phyloP scores from a whole-genome alignment of 495 filamentous ascomycete species.

The Staphylotrichum longicolle region DNA sequence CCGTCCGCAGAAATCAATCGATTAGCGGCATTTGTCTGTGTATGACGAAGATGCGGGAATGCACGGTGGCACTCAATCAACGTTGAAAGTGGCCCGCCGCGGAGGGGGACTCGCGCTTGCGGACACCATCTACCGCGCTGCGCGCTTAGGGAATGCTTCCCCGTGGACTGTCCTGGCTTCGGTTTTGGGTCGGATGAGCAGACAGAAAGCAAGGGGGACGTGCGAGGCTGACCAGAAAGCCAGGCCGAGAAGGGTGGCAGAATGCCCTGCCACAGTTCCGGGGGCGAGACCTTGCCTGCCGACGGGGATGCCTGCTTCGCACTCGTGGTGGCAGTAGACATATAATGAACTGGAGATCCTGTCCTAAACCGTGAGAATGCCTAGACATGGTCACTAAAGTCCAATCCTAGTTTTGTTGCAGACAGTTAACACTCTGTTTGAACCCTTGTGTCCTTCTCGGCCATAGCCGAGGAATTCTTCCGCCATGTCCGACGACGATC shows the following conservation, averaged over 20 bases:
- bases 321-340: not conserved
- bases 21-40: too few relatives aligned
- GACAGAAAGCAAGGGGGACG: not conserved
- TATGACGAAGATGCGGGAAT: too few relatives aligned
- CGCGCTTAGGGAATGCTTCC: not conserved
- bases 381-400: too few relatives aligned
- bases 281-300: not conserved
- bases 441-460: too few relatives aligned
- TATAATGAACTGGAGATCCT: too few relatives aligned
- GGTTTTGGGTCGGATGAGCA: not conserved
- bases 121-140: not conserved
- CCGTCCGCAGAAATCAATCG: too few relatives aligned
- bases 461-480: too few relatives aligned
- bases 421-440: too few relatives aligned
- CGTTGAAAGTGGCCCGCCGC: too few relatives aligned
- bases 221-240: not conserved
- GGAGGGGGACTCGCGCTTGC: not conserved
- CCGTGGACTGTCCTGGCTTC: not conserved
- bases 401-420: too few relatives aligned
- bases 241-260: not conserved
- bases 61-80: too few relatives aligned
- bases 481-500: not conserved
- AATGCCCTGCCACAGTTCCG: not conserved
- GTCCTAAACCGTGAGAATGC: too few relatives aligned
- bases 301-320: not conserved